Evolutionary conservation across 2,329 filamentous ascomycete species (phyloP), one percentile per base, ranked within the genome.

Genomic region (Aspergillus sp.): DNA sequence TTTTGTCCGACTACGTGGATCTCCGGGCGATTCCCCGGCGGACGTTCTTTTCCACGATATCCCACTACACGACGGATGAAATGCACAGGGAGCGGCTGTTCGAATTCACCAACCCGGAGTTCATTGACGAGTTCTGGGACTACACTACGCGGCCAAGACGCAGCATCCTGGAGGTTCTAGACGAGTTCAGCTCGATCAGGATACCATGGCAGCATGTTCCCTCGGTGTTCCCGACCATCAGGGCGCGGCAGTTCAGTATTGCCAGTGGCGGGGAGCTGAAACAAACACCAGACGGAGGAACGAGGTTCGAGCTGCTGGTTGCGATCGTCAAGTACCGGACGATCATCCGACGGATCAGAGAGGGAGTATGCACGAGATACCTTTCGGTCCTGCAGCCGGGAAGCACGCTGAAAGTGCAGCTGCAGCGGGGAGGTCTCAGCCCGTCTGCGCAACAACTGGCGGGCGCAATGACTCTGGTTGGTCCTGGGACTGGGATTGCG

Each of bases 191-290:
- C 26, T 80, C 75, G 0, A 81, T 96, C 34, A 80, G 79, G 40
- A 76, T 98, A 2, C 88, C 91, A 0, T 83, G 79, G 61, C 67
- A 80, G 34, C 75, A 80, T 30, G 69, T 80, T 1, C 69, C 83
- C 7, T 76, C 80, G 33, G 69, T 88, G 11, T 79, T 98, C 34
- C 91, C 91, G 0, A 50, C 79, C 3, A 80, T 96, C 29, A 78
- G 86, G n/a, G 82, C 80, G n/a, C 74, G 91, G 4, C 83, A 93
- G 47, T 98, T 94, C 55, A 95, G 88, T 57, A 88, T 96, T 39
- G 85, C 86, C 20, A 91, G 82, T 42, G 80, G 82, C 5, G 79
- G 78, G 35, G 44, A 57, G 43, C 41, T 67, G 32, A 67, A 66
- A 42, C 44, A 37, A 20, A 49, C 49, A 3, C 28, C 47, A 1